Base-by-base conservation (phyloP, 2,329 filamentous ascomycete species). In the Alternaria tenuissima region DNA sequence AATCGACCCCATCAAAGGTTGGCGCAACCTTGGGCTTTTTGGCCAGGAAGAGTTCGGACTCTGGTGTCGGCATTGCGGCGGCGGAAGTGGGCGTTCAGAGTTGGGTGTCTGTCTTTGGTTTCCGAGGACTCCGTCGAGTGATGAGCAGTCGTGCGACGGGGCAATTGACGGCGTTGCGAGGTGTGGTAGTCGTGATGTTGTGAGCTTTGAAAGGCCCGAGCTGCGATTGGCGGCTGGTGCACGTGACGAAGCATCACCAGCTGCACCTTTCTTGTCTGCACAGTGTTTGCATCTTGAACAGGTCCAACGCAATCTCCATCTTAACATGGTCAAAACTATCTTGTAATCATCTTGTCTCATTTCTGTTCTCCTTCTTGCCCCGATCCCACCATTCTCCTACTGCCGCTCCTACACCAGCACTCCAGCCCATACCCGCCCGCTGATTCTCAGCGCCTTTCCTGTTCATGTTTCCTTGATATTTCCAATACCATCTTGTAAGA, bases 1-100 rank as follows among this genome's bases (percentile, higher is more conserved):
- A 95, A 83, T 94, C 90, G 76, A 95, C 92, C 69, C 92, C 92
- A 74, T 93, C 91, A 79, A 95, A 95, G 61, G 90, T 93, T 36
- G 92, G 90, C 64, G 91, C 85, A 58, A 95, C 92, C 65, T 86
- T 88, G 62, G 92, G 92, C 85, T 95, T 95, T 82, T 91, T 90
- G 70, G 90, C 90, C 81, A 93, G 87, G 84, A 94, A 95, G 76
- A 87, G 85, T 72, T 86, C 88, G 75, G 92, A 94, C 80, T 95
- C 91, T 79, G 92, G 91, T 24, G 91, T 94, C 72, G 92, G 92
- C 89, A 94, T 94, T 69, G 75, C 81, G 70, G 67, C 64, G 61
- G 63, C 46, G 55, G 30, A 34, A 32, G 39, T 24, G 46, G 54
- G 53, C 49, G 62, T 52, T 52, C 41, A 28, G 47, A 26, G 38